Base-by-base conservation (phyloP, 306 rosid species). In the Senna tora region DNA sequence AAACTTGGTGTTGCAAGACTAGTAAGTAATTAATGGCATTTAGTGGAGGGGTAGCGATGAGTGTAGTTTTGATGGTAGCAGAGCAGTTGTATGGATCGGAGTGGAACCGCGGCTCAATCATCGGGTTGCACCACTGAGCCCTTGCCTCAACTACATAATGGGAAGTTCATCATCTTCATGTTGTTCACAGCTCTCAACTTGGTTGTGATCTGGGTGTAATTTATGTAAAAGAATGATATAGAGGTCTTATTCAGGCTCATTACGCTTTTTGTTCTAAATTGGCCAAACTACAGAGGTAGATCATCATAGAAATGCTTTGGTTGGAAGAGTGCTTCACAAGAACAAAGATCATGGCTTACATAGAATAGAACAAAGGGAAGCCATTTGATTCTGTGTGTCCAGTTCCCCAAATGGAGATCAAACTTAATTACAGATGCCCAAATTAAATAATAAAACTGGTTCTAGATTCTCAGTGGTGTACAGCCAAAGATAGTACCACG, bases 401-500 rank as follows among this genome's bases (percentile, higher is more conserved):
- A 41, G 75, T 79, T 65, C 92, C 77, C 75, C 49, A 15, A 0
- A 36, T 73, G 68, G 36, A 73, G 73, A 53, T 84, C 75, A 50
- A 70, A n/a, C n/a, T n/a, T n/a, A n/a, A n/a, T 43, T 55, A 75
- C 79, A 76, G 61, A 5, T 67, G 75, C 78, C 81, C 73, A 78
- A 59, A 43, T 1, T 17, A 67, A 55, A 65, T 67, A 79, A 69
- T 33, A 78, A 54, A 41, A 1, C 17, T 62, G 50, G 69, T 67
- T 64, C 92, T 93, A 93, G 73, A 93, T 90, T 79, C 85, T 91
- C 82, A 93, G 84, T 75, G 75, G 83, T 36, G 97, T 86, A 87
- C 97, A 89, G 69, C 98, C 98, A 69, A 84, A 85, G 80, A 93
- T 83, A 14, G 96, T 85, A 66, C 98, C 98, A 22, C 84, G 86